phyloP scores from a whole-genome alignment of 495 filamentous ascomycete species.

The Penicillium ucsense region DNA sequence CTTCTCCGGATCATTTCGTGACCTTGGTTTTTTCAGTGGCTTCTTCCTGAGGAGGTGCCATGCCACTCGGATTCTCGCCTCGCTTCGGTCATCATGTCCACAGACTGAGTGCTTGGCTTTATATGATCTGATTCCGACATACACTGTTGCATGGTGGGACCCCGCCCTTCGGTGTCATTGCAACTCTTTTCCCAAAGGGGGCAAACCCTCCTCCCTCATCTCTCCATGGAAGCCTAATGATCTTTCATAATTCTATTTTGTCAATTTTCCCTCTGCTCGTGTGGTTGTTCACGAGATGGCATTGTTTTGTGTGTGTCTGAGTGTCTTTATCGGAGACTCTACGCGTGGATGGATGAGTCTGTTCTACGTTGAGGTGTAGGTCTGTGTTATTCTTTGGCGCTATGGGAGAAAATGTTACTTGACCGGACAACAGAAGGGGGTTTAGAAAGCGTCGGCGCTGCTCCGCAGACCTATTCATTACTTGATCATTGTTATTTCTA shows the following conservation, averaged over 20 bases:
- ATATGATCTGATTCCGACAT: background rate
- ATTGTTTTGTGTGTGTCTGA: conserved; percentile 25
- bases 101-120: conserved; percentile 7
- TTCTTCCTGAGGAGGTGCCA: background rate
- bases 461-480: no score
- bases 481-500: no score
- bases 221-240: conserved; percentile 26
- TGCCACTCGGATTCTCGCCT: background rate
- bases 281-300: conserved; percentile 20
- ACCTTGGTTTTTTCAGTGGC: conserved; percentile 6
- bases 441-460: no score
- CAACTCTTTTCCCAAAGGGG: no score
- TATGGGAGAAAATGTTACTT: conserved; percentile 29
- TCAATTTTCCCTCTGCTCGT: conserved; percentile 14
- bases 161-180: background rate
- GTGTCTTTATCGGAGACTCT: no score
- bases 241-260: conserved; percentile 26
- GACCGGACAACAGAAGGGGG: conserved; percentile 19
- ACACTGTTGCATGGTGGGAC: background rate
- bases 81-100: background rate
- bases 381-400: conserved; percentile 24
- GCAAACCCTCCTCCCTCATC: conserved; percentile 7
- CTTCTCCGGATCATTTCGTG: conserved; percentile 6
- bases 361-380: no score
- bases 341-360: no score